Percentiles rank a stretch among this genome's conserved stretches.
These are phyloP conservation scores for Trametes pubescens DNA, from an alignment of 1,284 basidiomycete genomes.

Conservation along the genomic window DNA sequence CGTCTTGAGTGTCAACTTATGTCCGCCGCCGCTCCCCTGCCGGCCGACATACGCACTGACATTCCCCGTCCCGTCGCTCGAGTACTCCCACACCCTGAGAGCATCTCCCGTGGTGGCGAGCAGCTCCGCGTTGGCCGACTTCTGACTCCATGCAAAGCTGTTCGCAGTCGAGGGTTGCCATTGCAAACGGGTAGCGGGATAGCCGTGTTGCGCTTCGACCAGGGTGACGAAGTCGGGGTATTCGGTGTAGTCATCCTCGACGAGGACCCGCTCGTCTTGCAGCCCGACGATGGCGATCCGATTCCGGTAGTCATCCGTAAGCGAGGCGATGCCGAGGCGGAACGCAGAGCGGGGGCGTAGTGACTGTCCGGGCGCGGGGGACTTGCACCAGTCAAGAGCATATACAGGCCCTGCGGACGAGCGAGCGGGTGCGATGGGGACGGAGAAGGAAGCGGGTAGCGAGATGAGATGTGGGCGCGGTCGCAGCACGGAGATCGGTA, in stretches of 20 bases:
- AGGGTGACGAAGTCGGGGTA: conserved; percentile 85
- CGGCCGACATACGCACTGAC: conserved; percentile 78
- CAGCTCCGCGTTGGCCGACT: conserved; percentile 71
- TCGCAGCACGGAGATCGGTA: conserved; percentile 16
- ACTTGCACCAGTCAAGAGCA: conserved; percentile 86
- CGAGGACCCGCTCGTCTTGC: conserved; percentile 82
- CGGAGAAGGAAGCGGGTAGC: conserved; percentile 1
- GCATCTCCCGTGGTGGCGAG: conserved; percentile 93
- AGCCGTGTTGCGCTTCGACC: conserved; percentile 82
- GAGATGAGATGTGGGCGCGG: conserved; percentile 8
- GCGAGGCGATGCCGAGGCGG: conserved; percentile 81
- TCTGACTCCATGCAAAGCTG: conserved; percentile 70
- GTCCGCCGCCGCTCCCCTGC: conserved; percentile 61
- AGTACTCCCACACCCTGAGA: conserved; percentile 88
- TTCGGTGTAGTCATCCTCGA: conserved; percentile 83
- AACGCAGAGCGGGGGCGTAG: conserved; percentile 79
- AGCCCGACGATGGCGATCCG: conserved; percentile 84
- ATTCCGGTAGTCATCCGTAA: conserved; percentile 82
- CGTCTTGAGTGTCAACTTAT: conserved; percentile 70
- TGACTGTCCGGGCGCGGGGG: conserved; percentile 75
- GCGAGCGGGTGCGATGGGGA: not conserved
- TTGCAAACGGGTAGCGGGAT: conserved; percentile 84
- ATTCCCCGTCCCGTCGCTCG: conserved; percentile 63
- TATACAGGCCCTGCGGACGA: conserved; percentile 75
- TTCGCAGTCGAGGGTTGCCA: conserved; percentile 81